These are phyloP conservation scores for Metarhizium humberi DNA, from an alignment of 2,329 filamentous ascomycete genomes.

Conservation along the genomic window DNA sequence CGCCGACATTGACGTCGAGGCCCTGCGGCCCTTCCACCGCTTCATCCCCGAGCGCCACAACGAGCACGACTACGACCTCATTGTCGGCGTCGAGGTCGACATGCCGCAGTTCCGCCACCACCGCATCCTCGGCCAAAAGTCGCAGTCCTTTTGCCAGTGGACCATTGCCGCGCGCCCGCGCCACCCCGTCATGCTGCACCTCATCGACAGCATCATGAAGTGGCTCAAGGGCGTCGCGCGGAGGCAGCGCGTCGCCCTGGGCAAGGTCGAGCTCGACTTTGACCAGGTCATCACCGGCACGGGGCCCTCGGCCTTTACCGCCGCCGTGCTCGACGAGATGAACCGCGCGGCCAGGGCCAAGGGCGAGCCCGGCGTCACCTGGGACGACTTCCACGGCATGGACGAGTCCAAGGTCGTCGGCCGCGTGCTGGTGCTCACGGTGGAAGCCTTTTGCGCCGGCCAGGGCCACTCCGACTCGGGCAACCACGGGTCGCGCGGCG, in stretches of 20 bases:
- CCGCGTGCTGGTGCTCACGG: conserved; percentile 56
- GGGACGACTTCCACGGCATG: conserved; percentile 57
- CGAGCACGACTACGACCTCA: conserved; percentile 57
- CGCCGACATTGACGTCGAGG: conserved; percentile 36
- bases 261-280: conserved; percentile 57
- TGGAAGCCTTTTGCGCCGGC: conserved; percentile 64
- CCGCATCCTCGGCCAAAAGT: conserved; percentile 58
- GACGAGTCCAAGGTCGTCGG: conserved; percentile 56
- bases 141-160: conserved; percentile 65
- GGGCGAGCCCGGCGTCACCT: conserved; percentile 30
- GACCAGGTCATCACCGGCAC: conserved; percentile 67
- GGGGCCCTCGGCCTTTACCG: conserved; percentile 61
- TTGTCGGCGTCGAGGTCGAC: conserved; percentile 63
- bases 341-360: conserved; percentile 20
- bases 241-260: conserved; percentile 48
- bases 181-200: conserved; percentile 56
- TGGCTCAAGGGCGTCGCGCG: conserved; percentile 54
- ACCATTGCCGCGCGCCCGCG: conserved; percentile 62
- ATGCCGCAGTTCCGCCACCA: conserved; percentile 56
- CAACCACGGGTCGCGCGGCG: conserved; percentile 56
- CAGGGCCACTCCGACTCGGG: conserved; percentile 66
- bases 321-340: conserved; percentile 56
- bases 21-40: conserved; percentile 22
- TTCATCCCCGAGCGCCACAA: conserved; percentile 44
- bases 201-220: conserved; percentile 58